Evolutionary conservation across 805 yeast genomes (phyloP), one percentile per base, ranked within the genome.

Genomic region (Kodamaea nitidulidarum): DNA sequence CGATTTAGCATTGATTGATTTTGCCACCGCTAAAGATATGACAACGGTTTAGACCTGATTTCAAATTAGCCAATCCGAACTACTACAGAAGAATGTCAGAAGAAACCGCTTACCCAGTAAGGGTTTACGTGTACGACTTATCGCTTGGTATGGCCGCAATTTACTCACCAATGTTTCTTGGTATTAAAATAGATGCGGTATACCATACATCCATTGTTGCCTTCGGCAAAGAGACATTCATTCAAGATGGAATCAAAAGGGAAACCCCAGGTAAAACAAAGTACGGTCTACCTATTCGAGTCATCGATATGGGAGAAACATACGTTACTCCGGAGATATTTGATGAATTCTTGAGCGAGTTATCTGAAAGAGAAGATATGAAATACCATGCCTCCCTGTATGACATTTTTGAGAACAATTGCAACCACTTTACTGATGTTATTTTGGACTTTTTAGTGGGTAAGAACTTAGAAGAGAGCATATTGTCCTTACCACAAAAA

Each of bases 371-470:
- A 40, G 64, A 65, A 8, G 59, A 56, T n/a, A 40, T 40, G 35
- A 73, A 69, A 42, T 79, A 68, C 48, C 54, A 64, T 11, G 71
- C 78, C 7, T 63, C 61, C 7, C 63, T 58, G 27, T 81, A 81
- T 58, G 77, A 78, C 46, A 55, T 81, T 42, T 78, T 81, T 42
- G 69, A 70, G 38, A 80, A 80, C 56, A 81, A 81, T 51, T 81
- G 88, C 57, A 81, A 81, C 58, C 81, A 82, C 57, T 80, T 81
- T 58, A 69, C 82, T 14, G 73, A 80, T 47, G 78, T 72, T 32
- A 51, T 76, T 40, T 50, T 76, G 30, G 78, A 80, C 49, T 80
- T 81, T 45, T 56, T 80, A 42, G 78, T 75, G 16, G 84, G 81
- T 5, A 61, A 64, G 41, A 68, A 62, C 36, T 63, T 81, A 28